These are phyloP conservation scores for Chlamydomonas sp. DNA, from an alignment of 139 green algal genomes.

Conservation along the genomic window DNA sequence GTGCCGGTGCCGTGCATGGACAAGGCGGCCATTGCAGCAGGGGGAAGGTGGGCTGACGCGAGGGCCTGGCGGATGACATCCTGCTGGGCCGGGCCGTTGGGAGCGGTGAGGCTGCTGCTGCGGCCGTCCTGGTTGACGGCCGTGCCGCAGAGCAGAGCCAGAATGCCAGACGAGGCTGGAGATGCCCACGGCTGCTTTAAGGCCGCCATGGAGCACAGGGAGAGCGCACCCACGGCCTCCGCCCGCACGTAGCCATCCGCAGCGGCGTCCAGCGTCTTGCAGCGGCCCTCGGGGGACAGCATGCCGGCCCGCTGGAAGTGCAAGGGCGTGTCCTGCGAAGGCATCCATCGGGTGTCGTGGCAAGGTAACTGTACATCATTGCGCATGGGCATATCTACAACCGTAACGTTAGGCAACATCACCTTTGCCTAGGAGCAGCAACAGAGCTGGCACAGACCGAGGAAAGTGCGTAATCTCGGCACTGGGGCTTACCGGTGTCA, in stretches of 20 bases:
- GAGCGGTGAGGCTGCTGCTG: constrained; percentile 86
- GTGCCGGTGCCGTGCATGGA: constrained; percentile 86
- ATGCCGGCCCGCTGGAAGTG: constrained; percentile 61
- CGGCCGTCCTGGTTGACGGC: constrained; percentile 93
- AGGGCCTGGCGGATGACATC: constrained; percentile 73
- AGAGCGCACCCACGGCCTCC: constrained; percentile 66
- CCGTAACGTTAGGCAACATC: no score
- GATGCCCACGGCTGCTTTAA: background rate
- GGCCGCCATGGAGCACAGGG: constrained; percentile 19
- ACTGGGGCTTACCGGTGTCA: constrained; percentile 56
- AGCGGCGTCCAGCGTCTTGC: constrained; percentile 85
- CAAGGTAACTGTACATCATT: no score
- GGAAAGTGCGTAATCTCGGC: no score
- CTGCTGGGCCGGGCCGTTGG: constrained; percentile 91
- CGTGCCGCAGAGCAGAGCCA: constrained; percentile 68
- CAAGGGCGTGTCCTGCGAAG: constrained; percentile 22
- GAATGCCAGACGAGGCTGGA: background rate
- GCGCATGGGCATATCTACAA: no score
- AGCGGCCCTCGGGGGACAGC: constrained; percentile 82
- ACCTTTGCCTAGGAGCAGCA: no score
- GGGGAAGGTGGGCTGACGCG: constrained; percentile 8
- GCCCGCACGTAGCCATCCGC: constrained; percentile 86
- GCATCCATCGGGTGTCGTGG: no score
- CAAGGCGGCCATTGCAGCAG: constrained; percentile 53
- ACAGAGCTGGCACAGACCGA: no score